A percentile compares a stretch with the other conserved stretches of the same genome.
These are phyloP conservation scores for Mayamaea pseudoterrestris DNA, from an alignment of 108 stramenopile species.

Conservation along the genomic window DNA sequence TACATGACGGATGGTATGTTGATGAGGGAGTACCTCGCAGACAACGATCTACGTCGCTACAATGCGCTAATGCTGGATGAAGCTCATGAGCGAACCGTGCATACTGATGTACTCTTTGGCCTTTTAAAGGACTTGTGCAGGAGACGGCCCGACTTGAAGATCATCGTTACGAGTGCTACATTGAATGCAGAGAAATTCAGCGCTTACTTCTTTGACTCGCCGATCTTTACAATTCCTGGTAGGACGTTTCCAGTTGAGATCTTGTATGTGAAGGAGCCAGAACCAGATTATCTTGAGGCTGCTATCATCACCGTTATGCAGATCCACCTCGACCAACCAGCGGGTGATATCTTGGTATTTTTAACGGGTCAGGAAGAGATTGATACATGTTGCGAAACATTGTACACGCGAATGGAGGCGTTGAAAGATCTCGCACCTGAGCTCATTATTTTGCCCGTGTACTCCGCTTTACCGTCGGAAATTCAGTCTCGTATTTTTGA, in stretches of 20 bases:
- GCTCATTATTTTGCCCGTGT: conserved; percentile 94
- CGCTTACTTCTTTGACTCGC: conserved; percentile 89
- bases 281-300: conserved; percentile 94
- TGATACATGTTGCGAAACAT: conserved; percentile 95
- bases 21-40: conserved; percentile 92
- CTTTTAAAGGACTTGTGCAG: conserved; percentile 87
- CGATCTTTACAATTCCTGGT: conserved; percentile 97
- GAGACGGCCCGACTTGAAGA: conserved; percentile 82
- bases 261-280: conserved; percentile 95
- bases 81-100: conserved; percentile 98
- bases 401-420: conserved; percentile 93
- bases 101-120: conserved; percentile 97
- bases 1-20: conserved; percentile 99
- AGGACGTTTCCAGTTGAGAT: conserved; percentile 96
- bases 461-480: conserved; percentile 93
- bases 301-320: conserved; percentile 96
- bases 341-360: conserved; percentile 93
- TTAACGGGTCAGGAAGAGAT: conserved; percentile 99
- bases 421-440: conserved; percentile 93
- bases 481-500: conserved; percentile 99
- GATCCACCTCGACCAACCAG: conserved; percentile 94
- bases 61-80: conserved; percentile 89
- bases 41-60: conserved; percentile 83
- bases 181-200: conserved; percentile 98
- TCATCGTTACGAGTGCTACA: conserved; percentile 94